Evolutionary conservation across 768 basidiomycete genomes (phyloP).

Genomic region (Cytidiella melzeri): DNA sequence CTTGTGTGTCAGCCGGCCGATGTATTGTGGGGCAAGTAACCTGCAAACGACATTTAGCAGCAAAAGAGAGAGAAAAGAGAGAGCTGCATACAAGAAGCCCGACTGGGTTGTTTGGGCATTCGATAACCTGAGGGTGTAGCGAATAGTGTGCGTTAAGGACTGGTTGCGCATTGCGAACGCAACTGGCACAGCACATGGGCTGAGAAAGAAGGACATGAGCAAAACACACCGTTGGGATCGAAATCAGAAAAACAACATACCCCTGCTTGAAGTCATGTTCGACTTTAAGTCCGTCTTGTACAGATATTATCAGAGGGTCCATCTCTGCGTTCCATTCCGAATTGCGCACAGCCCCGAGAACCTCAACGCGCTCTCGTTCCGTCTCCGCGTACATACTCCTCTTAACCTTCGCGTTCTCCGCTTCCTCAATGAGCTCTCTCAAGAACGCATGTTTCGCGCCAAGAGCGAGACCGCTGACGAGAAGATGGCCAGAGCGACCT

Average conservation of each 20-base stretch:
- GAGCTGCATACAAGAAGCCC: no score
- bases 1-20: constrained; percentile 62
- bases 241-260: constrained; percentile 38
- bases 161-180: constrained; percentile 62
- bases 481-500: constrained; percentile 53
- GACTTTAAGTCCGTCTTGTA: constrained; percentile 38
- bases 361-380: constrained; percentile 57
- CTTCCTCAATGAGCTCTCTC: constrained; percentile 50
- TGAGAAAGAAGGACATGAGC: no score
- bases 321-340: constrained; percentile 78
- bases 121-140: constrained; percentile 43
- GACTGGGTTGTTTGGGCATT: constrained; percentile 1
- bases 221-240: neutral
- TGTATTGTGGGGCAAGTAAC: constrained; percentile 47
- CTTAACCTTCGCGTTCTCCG: constrained; percentile 58
- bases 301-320: constrained; percentile 57
- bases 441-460: constrained; percentile 69
- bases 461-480: constrained; percentile 51
- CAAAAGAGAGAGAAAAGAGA: no score
- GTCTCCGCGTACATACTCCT: constrained; percentile 93
- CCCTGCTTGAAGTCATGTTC: constrained; percentile 64
- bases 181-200: constrained; percentile 49
- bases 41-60: no score
- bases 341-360: constrained; percentile 59
- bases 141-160: constrained; percentile 56